Base-by-base conservation (phyloP, 2,329 filamentous ascomycete species). In the Cladophialophora psammophila region DNA sequence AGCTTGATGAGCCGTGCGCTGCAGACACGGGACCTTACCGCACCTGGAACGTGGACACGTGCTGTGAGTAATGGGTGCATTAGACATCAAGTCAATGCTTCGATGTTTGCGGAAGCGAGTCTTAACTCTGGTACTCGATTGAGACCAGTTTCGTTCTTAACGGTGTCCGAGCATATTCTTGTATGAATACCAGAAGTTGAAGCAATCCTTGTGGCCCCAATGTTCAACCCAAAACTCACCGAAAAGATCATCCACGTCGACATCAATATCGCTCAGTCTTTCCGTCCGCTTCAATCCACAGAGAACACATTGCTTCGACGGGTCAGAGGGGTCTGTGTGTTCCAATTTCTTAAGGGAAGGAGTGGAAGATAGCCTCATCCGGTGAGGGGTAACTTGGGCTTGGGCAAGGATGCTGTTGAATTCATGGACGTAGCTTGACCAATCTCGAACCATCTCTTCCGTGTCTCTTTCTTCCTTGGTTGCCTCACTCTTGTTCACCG, bases 161-260 rank as follows among this genome's bases (percentile, higher is more conserved):
- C 90, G 86, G 73, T 91, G 90, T 70, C 88, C 86, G 71, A 97
- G 81, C 65, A 84, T 83, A 61, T 83, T 83, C 77, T 91, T 91
- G 77, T 96, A 90, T 73, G 90, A 84, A 66, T 90, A 81, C 94
- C 94, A 98, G 75, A 97, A 97, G 69, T 91, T 90, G 76, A 87
- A 87, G 79, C 94, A 98, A 20, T 87, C 86, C 69, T 87, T 82
- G 78, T 94, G 91, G 0, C 90, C 92, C 90, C 93, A 94, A 77
- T 94, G 90, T 54, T 97, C 93, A 50, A 91, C 84, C 94, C 94
- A 98, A 92, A 93, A 98, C 81, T 98, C 94, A 12, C 93, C 93
- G 82, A 97, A 97, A 77, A 91, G 93, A 78, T 98, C 94, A 74
- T 94, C 89, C 8, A 96, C 88, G 32, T 89, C 85, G 60, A 89